phyloP scores from a whole-genome alignment of 2,329 filamentous ascomycete species.

The Beauveria asiatica region DNA sequence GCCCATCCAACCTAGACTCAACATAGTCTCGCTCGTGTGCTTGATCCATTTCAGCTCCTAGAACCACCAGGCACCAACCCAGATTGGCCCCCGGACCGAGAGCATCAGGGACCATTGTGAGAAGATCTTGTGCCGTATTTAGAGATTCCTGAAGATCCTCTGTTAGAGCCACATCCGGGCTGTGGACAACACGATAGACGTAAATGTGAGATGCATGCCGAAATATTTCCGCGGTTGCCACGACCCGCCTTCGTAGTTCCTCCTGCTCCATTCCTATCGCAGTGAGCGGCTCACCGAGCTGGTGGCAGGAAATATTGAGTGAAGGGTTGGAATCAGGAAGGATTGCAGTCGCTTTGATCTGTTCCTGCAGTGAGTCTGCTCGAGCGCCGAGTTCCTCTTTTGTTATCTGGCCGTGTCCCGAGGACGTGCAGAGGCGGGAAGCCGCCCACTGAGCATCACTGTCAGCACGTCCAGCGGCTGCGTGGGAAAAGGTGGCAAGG shows the following conservation, averaged over 20 bases:
- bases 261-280: not conserved
- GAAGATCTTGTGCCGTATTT: not conserved
- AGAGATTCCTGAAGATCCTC: not conserved
- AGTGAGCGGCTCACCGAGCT: not conserved
- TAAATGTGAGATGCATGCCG: not conserved
- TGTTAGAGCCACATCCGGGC: not conserved
- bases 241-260: not conserved
- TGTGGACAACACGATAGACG: not conserved
- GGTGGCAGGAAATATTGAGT: not conserved
- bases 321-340: not conserved
- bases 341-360: not conserved
- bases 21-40: not conserved
- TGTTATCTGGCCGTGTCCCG: not conserved
- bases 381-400: not conserved
- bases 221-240: not conserved
- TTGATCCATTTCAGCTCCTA: not conserved
- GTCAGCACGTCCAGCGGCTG: not conserved
- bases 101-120: not conserved
- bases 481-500: not conserved
- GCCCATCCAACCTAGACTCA: not conserved
- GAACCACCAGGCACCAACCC: not conserved
- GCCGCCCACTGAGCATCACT: not conserved
- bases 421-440: not conserved
- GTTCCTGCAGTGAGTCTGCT: not conserved
- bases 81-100: not conserved